Evolutionary conservation across 257 asterid genomes (phyloP), one percentile per base, ranked within the genome.

Genomic region (Forsythia suspensa): DNA sequence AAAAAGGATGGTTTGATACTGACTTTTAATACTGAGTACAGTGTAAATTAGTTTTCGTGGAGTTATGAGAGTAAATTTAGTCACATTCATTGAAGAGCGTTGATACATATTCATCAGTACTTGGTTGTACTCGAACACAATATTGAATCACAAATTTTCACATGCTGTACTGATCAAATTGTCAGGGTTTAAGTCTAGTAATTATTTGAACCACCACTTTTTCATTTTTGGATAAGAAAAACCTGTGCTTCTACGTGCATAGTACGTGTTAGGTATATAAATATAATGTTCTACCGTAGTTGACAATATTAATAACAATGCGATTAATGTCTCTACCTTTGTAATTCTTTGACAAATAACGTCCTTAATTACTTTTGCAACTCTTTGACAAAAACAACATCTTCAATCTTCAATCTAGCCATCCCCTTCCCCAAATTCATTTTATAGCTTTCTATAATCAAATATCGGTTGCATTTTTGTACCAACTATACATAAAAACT

Each of bases 61-160:
- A 57, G 29, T 78, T 59, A n/a, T 44, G 72, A 57, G 43, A n/a
- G 41, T 41, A 42, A 20, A 20, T 70, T 57, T 41, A 8, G 37
- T 78, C 71, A 66, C 79, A 68, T 48, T 79, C 70, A 79, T 75
- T 81, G 81, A 63, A 43, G 71, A 77, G 36, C 88, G 80, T 70
- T 80, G 68, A 73, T 52, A 76, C 76, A 76, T 43, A 70, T 46
- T 69, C 75, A 75, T 63, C 12, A 82, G 88, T 85, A 80, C 88
- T 77, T 82, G 72, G 8, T 82, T 85, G 88, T 82, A 82, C 52
- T 57, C 1, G 10, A 29, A 52, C 41, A 74, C 70, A 36, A 63
- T 38, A 57, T 38, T 67, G 68, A 76, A 73, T 65, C n/a, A 57
- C 44, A 76, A 55, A 44, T 46, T 39, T 69, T 70, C 88, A 82